These are phyloP conservation scores for Helianthus tuberosus DNA, from an alignment of 129 eudicot genomes.

Conservation along the genomic window DNA sequence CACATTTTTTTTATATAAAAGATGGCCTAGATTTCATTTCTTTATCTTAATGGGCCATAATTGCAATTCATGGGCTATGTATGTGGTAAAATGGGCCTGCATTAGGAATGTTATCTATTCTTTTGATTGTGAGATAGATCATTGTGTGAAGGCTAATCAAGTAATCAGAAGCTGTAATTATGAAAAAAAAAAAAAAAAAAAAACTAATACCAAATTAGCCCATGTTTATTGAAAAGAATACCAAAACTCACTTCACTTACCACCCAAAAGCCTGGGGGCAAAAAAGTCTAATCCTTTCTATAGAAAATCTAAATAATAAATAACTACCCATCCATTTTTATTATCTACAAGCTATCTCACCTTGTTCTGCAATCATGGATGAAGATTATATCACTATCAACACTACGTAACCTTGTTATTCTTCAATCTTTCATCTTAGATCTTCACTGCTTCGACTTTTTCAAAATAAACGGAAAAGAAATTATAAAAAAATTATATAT, in stretches of 20 bases:
- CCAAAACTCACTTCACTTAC: conserved; percentile 32
- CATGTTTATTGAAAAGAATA: conserved; percentile 33
- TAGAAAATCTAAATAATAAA: neutral
- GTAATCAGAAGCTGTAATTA: conserved; percentile 15
- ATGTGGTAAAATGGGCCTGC: too few species aligned
- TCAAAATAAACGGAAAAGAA: conserved; percentile 14
- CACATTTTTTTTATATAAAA: too few species aligned
- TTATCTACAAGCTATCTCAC: conserved; percentile 36
- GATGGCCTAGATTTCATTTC: too few species aligned
- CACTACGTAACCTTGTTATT: conserved; percentile 19
- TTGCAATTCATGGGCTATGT: too few species aligned
- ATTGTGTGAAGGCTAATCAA: conserved; percentile 10
- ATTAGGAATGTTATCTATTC: too few species aligned
- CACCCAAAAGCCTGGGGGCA: conserved; percentile 27
- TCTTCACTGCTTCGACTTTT: conserved; percentile 39
- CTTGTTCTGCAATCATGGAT: conserved; percentile 34
- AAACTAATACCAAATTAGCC: conserved; percentile 17
- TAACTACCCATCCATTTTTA: conserved; percentile 32
- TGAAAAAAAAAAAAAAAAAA: neutral
- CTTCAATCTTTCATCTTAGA: conserved; percentile 17
- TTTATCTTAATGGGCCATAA: too few species aligned
- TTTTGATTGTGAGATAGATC: too few species aligned
- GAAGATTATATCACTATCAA: conserved; percentile 27
- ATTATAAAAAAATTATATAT: neutral
- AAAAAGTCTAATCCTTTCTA: conserved; percentile 37